These are phyloP conservation scores for Monosporozyma aquatica DNA, from an alignment of 805 yeast genomes.

Conservation along the genomic window DNA sequence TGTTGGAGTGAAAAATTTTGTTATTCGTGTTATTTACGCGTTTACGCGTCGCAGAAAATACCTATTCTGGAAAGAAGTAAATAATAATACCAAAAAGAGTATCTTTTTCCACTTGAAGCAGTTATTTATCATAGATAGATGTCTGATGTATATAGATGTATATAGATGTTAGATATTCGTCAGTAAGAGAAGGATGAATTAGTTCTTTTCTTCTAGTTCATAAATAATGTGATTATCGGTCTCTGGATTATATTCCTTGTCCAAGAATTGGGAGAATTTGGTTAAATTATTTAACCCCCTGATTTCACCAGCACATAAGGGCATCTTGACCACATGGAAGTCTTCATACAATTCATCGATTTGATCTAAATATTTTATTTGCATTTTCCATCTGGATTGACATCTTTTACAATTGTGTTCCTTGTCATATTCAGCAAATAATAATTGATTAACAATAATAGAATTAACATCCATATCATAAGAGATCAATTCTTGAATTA, in stretches of 20 bases:
- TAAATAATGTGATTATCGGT: conserved; percentile 35
- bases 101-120: too few species aligned
- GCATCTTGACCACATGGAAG: conserved; percentile 92
- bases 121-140: too few species aligned
- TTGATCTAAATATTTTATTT: conserved; percentile 86
- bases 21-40: conserved; percentile 1
- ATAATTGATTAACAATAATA: conserved; percentile 87
- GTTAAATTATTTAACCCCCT: conserved; percentile 83
- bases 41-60: conserved; percentile 2
- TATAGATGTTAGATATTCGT: too few species aligned
- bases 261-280: conserved; percentile 71
- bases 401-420: conserved; percentile 80
- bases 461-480: conserved; percentile 96
- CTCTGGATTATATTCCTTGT: conserved; percentile 67
- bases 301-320: conserved; percentile 88
- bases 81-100: background rate
- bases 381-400: conserved; percentile 90
- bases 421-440: conserved; percentile 67
- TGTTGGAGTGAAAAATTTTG: background rate
- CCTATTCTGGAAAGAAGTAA: background rate
- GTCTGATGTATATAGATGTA: too few species aligned
- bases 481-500: conserved; percentile 91
- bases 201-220: conserved; percentile 29
- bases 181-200: too few species aligned
- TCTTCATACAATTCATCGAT: conserved; percentile 95